phyloP scores from a whole-genome alignment of 768 basidiomycete genomes.

The Pluteus cervinus region DNA sequence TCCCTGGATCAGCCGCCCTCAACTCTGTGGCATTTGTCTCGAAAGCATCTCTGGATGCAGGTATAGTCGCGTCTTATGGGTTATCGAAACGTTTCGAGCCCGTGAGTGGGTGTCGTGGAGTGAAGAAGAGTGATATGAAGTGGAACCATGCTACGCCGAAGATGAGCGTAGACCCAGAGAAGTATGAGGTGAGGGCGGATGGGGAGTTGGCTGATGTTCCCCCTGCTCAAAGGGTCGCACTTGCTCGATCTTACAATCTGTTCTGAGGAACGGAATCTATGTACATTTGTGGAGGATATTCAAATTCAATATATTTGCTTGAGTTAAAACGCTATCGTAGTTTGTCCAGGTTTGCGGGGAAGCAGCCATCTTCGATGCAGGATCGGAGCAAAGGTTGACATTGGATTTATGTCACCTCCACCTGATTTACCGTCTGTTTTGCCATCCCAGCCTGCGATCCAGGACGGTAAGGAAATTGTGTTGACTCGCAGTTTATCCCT shows the following conservation, averaged over 20 bases:
- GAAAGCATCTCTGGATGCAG: slow-evolving; percentile 51
- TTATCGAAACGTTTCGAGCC: slow-evolving; percentile 46
- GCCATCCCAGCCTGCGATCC: slow-evolving; percentile 40
- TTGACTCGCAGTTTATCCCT: neutral
- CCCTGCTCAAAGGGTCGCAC: slow-evolving; percentile 64
- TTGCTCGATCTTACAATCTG: slow-evolving; percentile 72
- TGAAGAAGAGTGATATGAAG: slow-evolving; percentile 91
- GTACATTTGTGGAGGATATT: too few species aligned
- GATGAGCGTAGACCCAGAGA: slow-evolving; percentile 91
- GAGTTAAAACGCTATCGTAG: too few species aligned
- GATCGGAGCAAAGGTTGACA: too few species aligned
- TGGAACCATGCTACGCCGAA: slow-evolving; percentile 78
- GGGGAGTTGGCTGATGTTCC: slow-evolving; percentile 70
- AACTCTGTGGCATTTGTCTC: slow-evolving; percentile 90
- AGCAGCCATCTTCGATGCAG: too few species aligned
- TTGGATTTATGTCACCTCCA: slow-evolving; percentile 6
- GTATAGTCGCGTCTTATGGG: slow-evolving; percentile 56
- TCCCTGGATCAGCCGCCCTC: slow-evolving; percentile 70
- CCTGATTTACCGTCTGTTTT: slow-evolving; percentile 42
- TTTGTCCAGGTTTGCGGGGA: too few species aligned
- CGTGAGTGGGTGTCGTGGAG: slow-evolving; percentile 66
- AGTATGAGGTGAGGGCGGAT: slow-evolving; percentile 81
- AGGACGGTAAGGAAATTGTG: slow-evolving; percentile 36
- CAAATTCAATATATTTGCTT: too few species aligned
- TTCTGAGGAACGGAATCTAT: too few species aligned